A percentile compares a stretch with the other conserved stretches of the same genome.
phyloP scores from a whole-genome alignment of 1,284 basidiomycete species.

The Ceratobasidium sp. region DNA sequence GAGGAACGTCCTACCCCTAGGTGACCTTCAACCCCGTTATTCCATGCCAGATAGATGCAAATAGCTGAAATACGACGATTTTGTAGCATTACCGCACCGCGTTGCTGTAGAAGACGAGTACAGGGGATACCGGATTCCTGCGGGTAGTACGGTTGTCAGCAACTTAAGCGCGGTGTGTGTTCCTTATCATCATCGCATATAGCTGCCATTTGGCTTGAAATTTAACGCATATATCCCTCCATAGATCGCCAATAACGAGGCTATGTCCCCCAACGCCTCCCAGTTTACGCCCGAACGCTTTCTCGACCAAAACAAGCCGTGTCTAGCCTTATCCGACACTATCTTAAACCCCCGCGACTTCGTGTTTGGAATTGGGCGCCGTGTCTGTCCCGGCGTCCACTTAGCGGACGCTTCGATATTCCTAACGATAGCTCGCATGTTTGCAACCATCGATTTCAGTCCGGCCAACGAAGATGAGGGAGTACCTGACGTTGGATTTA shows the following conservation, averaged over 20 bases:
- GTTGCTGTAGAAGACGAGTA: conserved; percentile 19
- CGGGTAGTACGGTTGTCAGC: conserved; percentile 16
- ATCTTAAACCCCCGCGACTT: background rate
- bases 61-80: too few relatives aligned
- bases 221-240: background rate
- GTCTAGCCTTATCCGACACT: background rate
- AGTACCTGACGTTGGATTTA: conserved; percentile 8
- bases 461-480: conserved; percentile 10
- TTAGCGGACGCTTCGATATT: background rate
- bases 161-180: conserved; percentile 24
- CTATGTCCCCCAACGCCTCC: conserved; percentile 9
- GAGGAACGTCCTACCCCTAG: conserved; percentile 10
- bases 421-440: background rate
- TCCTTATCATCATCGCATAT: background rate
- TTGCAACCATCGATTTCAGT: conserved; percentile 29
- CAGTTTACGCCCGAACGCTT: conserved; percentile 32
- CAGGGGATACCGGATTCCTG: conserved; percentile 31
- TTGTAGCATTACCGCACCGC: conserved; percentile 15
- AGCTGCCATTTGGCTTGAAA: too few relatives aligned
- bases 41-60: too few relatives aligned
- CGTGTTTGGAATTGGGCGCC: conserved; percentile 31
- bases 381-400: conserved; percentile 13
- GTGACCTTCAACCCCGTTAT: background rate
- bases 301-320: background rate
- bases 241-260: conserved; percentile 20